Percentiles rank a stretch among this genome's conserved stretches.
Evolutionary conservation across 1,284 basidiomycete genomes (phyloP).

Genomic region (Porogramme epimiltina): DNA sequence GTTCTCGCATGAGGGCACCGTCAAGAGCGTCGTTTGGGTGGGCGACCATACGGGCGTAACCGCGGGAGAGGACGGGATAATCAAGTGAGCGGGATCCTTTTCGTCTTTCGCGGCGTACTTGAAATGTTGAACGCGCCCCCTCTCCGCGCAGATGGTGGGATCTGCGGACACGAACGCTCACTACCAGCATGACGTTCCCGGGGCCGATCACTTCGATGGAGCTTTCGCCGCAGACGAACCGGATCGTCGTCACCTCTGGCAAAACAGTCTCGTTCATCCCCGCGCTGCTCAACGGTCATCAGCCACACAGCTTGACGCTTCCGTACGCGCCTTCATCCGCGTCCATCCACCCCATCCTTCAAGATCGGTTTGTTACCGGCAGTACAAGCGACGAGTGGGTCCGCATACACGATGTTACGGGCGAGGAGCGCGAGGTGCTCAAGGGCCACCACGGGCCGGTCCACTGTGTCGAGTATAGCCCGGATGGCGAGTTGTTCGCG

Average conservation of each 20-base stretch:
- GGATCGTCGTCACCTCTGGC: slow-evolving; percentile 89
- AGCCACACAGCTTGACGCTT: slow-evolving; percentile 69
- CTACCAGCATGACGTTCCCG: slow-evolving; percentile 73
- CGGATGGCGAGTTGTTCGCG: slow-evolving; percentile 98
- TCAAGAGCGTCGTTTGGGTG: slow-evolving; percentile 94
- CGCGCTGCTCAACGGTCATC: slow-evolving; percentile 56
- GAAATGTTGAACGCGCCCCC: neutral
- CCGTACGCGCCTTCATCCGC: slow-evolving; percentile 88
- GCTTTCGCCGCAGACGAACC: slow-evolving; percentile 79
- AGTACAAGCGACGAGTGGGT: slow-evolving; percentile 94
- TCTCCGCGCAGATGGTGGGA: slow-evolving; percentile 87
- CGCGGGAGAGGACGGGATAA: slow-evolving; percentile 88
- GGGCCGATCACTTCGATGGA: slow-evolving; percentile 94
- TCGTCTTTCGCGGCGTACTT: neutral
- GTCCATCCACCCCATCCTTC: slow-evolving; percentile 86
- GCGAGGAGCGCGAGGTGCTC: slow-evolving; percentile 86
- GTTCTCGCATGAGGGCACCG: slow-evolving; percentile 82
- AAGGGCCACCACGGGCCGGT: slow-evolving; percentile 99
- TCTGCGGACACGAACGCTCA: slow-evolving; percentile 74
- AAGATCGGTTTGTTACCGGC: slow-evolving; percentile 94
- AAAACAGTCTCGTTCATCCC: slow-evolving; percentile 90
- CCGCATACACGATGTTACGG: slow-evolving; percentile 89
- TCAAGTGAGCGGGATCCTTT: slow-evolving; percentile 72
- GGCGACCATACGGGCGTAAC: slow-evolving; percentile 85
- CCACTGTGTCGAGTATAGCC: slow-evolving; percentile 91